phyloP scores from a whole-genome alignment of 345 rosid species.

The Citrus maxima region DNA sequence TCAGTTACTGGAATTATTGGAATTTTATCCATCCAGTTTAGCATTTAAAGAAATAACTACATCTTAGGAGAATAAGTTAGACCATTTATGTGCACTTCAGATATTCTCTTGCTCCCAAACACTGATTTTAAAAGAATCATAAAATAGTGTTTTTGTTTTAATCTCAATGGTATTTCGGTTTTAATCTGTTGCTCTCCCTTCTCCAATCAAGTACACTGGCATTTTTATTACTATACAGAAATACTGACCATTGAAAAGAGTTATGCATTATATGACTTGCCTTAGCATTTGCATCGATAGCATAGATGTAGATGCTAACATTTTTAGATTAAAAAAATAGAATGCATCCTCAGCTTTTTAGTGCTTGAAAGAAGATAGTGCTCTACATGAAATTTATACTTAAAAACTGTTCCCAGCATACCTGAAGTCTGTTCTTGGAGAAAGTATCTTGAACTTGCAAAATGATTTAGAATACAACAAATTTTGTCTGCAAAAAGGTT shows the following conservation, averaged over 20 bases:
- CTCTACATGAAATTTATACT: not conserved
- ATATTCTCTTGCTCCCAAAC: not conserved
- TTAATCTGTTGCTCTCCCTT: not conserved
- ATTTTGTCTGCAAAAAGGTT: not conserved
- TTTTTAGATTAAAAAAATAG: not conserved
- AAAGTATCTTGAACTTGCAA: not conserved
- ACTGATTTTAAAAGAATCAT: not conserved
- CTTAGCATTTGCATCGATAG: not conserved
- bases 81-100: not conserved
- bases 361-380: not conserved
- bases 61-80: not conserved
- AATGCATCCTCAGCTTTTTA: not conserved
- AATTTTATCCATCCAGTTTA: not conserved
- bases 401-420: not conserved
- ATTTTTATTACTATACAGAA: not conserved
- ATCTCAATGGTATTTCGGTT: not conserved
- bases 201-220: not conserved
- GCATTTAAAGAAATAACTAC: not conserved
- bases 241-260: not conserved
- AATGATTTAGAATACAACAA: not conserved
- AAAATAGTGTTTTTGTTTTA: not conserved
- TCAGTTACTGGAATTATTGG: not conserved
- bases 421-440: not conserved
- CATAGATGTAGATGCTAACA: not conserved
- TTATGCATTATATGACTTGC: not conserved